phyloP scores from a whole-genome alignment of 179 eudicot species.

The Beta macrorhiza region DNA sequence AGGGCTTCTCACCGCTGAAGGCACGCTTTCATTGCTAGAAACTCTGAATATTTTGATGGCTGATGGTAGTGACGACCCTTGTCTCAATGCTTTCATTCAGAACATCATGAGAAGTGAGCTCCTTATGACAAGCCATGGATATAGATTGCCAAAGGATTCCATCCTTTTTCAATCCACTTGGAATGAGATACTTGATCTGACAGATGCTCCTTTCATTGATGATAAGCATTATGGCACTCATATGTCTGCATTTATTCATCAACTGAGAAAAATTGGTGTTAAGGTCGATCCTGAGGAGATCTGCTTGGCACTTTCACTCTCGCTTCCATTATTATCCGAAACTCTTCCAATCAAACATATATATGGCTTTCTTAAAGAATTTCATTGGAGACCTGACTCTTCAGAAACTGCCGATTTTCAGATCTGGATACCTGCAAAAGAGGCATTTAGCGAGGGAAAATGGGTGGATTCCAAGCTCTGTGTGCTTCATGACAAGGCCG shows the following conservation, averaged over 20 bases:
- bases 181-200: slow-evolving; percentile 30
- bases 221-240: slow-evolving; percentile 33
- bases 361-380: slow-evolving; percentile 28
- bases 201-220: slow-evolving; percentile 40
- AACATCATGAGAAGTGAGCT: slow-evolving; percentile 31
- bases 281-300: slow-evolving; percentile 31
- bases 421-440: slow-evolving; percentile 29
- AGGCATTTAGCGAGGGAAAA: slow-evolving; percentile 15
- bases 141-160: slow-evolving; percentile 28
- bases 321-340: slow-evolving; percentile 27
- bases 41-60: slow-evolving; percentile 26
- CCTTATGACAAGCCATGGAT: slow-evolving; percentile 39
- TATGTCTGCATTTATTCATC: slow-evolving; percentile 22
- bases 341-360: slow-evolving; percentile 24
- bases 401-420: background rate
- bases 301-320: slow-evolving; percentile 24
- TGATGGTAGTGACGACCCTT: background rate
- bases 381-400: slow-evolving; percentile 28
- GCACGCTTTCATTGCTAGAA: slow-evolving; percentile 26
- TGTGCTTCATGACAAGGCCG: slow-evolving; percentile 26
- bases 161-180: slow-evolving; percentile 30
- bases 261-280: slow-evolving; percentile 33
- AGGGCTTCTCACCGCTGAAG: slow-evolving; percentile 27
- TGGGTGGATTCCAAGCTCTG: slow-evolving; percentile 27
- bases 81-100: slow-evolving; percentile 13